phyloP scores from a whole-genome alignment of 257 asterid genomes.

The Solanum neorickii region DNA sequence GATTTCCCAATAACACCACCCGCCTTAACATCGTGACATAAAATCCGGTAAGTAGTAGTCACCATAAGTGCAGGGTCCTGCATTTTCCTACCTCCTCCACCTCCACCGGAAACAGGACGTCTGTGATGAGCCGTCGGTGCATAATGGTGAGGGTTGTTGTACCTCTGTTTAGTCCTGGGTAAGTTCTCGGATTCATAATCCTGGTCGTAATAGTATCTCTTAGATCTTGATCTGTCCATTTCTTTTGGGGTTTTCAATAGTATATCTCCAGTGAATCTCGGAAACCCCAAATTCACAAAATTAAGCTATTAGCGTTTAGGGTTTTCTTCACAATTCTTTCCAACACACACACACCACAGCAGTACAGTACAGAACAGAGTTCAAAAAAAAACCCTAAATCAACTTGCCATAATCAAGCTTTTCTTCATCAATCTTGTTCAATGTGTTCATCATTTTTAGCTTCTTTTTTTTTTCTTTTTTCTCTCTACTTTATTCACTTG shows the following conservation, averaged over 20 bases:
- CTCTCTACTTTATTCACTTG: background rate
- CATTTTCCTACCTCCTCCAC: slow-evolving; percentile 46
- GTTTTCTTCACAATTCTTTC: background rate
- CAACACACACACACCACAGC: background rate
- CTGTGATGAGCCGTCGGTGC: slow-evolving; percentile 2
- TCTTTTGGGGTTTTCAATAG: background rate
- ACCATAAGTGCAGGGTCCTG: slow-evolving; percentile 51
- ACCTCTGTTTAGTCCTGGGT: slow-evolving; percentile 15
- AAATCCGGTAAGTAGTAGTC: slow-evolving; percentile 71
- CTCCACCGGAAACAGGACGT: slow-evolving; percentile 5
- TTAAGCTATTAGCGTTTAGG: background rate
- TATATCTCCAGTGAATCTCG: background rate
- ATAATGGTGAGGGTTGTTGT: slow-evolving; percentile 2
- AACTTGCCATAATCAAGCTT: background rate
- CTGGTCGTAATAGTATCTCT: slow-evolving; percentile 68
- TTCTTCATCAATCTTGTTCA: background rate
- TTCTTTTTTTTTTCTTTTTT: fast-evolving
- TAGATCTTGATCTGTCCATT: slow-evolving; percentile 89
- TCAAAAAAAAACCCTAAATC: background rate
- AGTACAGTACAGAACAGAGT: background rate
- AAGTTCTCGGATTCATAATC: slow-evolving; percentile 62
- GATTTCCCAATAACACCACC: slow-evolving; percentile 98
- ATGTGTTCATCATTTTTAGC: background rate
- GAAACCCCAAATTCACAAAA: background rate
- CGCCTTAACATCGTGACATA: slow-evolving; percentile 76